Evolutionary conservation across 371 early-diverging fungal species (phyloP), one percentile per base, ranked within the genome.

Genomic region (Smittium mucronatum): DNA sequence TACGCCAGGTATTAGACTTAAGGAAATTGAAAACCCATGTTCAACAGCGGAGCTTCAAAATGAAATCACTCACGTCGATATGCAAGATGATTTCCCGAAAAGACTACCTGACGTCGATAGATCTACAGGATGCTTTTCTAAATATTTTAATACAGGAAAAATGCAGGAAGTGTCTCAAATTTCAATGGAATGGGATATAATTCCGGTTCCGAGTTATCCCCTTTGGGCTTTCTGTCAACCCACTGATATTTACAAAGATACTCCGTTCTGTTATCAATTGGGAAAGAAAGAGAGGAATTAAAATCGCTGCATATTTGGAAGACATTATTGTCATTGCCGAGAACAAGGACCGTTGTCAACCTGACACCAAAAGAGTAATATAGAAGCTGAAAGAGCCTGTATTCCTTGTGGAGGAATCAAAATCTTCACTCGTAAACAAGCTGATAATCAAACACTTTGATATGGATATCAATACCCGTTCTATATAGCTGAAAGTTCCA

Each of bases 171-270:
- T 81, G 71, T 68, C 76, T 83, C 15, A 82, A 77, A 57, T 81
- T 82, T 61, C 59, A 71, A 28, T 83, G 80, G 76, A 73, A 79
- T 32, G 76, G 75, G 16, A 69, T 75, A 31, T 68, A 73, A 28
- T 83, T 81, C 71, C 81, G 81, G 70, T 84, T 76, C 73, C 70
- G 71, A 2, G 75, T 78, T 0, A 64, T 77, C 30, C 75, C 82
- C 0, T 83, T 83, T 65, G 84, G 80, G 2, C 74, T 83, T 0
- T 75, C 81, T 1, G 73, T 79, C 25, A 75, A 76, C 1, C 81
- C 81, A 0, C 71, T 70, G 2, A 75, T 76, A 25, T 83, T 84
- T 60, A 82, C 81, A 11, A 76, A 75, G 60, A 69, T 80, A 29
- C 72, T 81, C 21, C 72, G 73, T 28, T 75, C 81, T 0, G 71